Evolutionary conservation across 176 grass and related monocot species (phyloP).

Genomic region (Poa annua): DNA sequence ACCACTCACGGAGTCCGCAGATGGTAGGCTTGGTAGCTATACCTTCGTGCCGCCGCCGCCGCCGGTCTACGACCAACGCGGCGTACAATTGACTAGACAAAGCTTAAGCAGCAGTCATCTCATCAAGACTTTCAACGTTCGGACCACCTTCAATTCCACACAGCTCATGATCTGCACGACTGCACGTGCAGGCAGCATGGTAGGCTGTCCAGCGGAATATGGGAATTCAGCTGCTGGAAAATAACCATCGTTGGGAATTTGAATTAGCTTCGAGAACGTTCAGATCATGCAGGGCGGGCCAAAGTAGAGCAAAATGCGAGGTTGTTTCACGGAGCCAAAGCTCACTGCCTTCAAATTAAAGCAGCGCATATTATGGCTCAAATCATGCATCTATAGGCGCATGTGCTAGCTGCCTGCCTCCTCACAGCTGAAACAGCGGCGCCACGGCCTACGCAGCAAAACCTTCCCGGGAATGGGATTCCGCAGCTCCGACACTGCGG

Average conservation of each 20-base stretch:
- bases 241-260: background rate
- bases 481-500: background rate
- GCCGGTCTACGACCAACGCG: too few relatives aligned
- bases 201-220: background rate
- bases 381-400: background rate
- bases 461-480: too few relatives aligned
- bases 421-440: slow-evolving; percentile 38
- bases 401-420: slow-evolving; percentile 13
- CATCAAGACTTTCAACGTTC: too few relatives aligned
- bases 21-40: too few relatives aligned
- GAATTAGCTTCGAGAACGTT: too few relatives aligned
- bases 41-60: too few relatives aligned
- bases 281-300: background rate
- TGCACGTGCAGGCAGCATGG: background rate
- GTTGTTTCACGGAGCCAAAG: background rate
- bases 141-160: too few relatives aligned
- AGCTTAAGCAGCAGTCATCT: background rate
- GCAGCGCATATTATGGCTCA: too few relatives aligned
- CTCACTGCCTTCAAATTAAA: too few relatives aligned
- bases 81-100: too few relatives aligned
- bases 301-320: background rate
- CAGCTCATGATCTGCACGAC: too few relatives aligned
- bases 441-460: background rate
- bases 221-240: background rate
- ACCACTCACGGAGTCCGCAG: too few relatives aligned